Conservation (phyloP, 2,329 filamentous ascomycete genomes). For the Aspergillus sp. region DNA sequence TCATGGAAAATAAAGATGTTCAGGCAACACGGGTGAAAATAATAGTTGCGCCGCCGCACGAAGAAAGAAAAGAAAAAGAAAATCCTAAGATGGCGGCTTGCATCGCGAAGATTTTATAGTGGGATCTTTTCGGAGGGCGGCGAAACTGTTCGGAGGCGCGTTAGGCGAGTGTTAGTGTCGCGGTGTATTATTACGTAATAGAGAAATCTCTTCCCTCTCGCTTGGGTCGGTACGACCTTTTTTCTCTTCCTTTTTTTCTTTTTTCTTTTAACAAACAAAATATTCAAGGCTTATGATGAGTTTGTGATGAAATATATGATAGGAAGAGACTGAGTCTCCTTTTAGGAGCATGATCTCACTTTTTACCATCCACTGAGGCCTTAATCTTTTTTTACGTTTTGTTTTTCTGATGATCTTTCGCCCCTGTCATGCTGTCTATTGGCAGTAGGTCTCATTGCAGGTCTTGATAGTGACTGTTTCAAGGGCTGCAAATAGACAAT, state of each 20-base stretch:
- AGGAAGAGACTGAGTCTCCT: slow-evolving; percentile 45
- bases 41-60: slow-evolving; percentile 73
- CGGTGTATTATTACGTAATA: slow-evolving; percentile 1
- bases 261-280: slow-evolving; percentile 15
- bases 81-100: slow-evolving; percentile 14
- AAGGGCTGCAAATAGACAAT: too few relatives aligned
- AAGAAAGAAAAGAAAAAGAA: slow-evolving; percentile 58
- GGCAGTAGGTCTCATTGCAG: too few relatives aligned
- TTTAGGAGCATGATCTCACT: slow-evolving; percentile 35
- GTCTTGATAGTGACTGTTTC: too few relatives aligned
- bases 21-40: slow-evolving; percentile 77
- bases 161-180: neutral
- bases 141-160: slow-evolving; percentile 5
- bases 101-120: slow-evolving; percentile 18
- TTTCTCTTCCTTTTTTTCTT: slow-evolving; percentile 11
- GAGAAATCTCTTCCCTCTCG: slow-evolving; percentile 4
- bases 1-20: slow-evolving; percentile 46
- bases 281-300: slow-evolving; percentile 40
- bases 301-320: slow-evolving; percentile 35
- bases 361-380: slow-evolving; percentile 40
- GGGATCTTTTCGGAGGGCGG: slow-evolving; percentile 10
- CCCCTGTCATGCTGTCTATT: too few relatives aligned
- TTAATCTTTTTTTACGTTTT: slow-evolving; percentile 8
- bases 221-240: neutral
- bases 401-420: slow-evolving; percentile 1